Percentiles rank a stretch among this genome's conserved stretches.
phyloP scores from a whole-genome alignment of 208 protist genomes.

The Entamoeba dispar region DNA sequence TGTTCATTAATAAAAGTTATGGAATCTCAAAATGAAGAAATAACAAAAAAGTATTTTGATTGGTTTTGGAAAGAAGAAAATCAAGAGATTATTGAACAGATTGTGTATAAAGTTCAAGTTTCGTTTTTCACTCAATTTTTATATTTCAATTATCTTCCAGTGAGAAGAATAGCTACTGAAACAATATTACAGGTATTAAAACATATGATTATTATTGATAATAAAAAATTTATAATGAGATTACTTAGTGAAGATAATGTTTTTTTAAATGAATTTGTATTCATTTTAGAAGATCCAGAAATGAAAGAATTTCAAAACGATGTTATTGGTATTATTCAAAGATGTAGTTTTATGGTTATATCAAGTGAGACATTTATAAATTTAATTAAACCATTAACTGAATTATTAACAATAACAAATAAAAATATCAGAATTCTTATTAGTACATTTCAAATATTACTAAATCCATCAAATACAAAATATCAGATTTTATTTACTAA shows the following conservation, averaged over 20 bases:
- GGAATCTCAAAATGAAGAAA: not conserved
- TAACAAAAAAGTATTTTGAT: not conserved
- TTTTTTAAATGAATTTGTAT: not conserved
- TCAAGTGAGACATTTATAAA: not conserved
- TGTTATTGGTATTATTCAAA: not conserved
- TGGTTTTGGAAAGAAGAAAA: not conserved
- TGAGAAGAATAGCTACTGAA: not conserved
- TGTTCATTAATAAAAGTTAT: not conserved
- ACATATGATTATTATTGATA: not conserved
- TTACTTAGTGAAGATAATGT: not conserved
- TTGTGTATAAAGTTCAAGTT: not conserved
- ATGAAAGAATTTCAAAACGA: not conserved
- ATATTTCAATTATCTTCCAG: not conserved
- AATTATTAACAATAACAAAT: not conserved
- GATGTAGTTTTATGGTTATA: not conserved
- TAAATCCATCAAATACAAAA: not conserved
- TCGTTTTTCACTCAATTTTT: not conserved
- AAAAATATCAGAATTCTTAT: not conserved
- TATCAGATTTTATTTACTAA: not conserved
- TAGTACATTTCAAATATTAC: not conserved
- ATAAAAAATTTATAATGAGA: not conserved
- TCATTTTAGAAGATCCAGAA: not conserved
- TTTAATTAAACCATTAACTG: not conserved
- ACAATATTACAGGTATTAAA: not conserved
- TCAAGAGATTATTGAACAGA: not conserved